These are phyloP conservation scores for Aspergillus ruber DNA, from an alignment of 2,329 filamentous ascomycete genomes.

Conservation along the genomic window DNA sequence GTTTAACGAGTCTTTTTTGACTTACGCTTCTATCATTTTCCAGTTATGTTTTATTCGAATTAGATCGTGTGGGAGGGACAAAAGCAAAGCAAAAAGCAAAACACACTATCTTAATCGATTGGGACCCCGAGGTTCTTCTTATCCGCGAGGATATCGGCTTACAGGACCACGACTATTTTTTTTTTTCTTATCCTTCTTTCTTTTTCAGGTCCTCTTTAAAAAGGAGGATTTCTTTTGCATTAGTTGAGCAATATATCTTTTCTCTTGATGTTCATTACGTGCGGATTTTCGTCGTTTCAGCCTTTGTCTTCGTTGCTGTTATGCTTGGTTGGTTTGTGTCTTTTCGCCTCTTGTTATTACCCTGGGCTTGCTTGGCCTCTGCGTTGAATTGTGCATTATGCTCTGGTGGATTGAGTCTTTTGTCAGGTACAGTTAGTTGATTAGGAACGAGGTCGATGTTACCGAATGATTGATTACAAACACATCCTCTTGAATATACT, in stretches of 20 bases:
- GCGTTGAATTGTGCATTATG: conserved; percentile 13
- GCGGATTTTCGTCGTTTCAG: conserved; percentile 6
- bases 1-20: conserved; percentile 26
- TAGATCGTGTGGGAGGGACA: conserved; percentile 2
- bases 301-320: conserved; percentile 7
- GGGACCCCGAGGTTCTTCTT: neutral
- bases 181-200: too few species aligned
- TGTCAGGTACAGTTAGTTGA: too few species aligned
- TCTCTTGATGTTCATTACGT: conserved; percentile 13
- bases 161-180: conserved; percentile 10
- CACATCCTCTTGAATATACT: too few species aligned
- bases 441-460: too few species aligned
- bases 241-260: conserved; percentile 9
- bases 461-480: too few species aligned
- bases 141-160: conserved; percentile 3
- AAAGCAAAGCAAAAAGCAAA: conserved; percentile 13
- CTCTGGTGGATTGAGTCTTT: conserved; percentile 8
- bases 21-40: conserved; percentile 18
- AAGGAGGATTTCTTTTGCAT: conserved; percentile 13
- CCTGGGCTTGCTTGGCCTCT: conserved; percentile 15
- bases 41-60: conserved; percentile 9
- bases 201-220: conserved; percentile 4
- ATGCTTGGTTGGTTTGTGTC: conserved; percentile 5
- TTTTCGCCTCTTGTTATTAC: conserved; percentile 13
- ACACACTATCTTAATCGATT: neutral